Evolutionary conservation across 2,329 filamentous ascomycete genomes (phyloP), one percentile per base, ranked within the genome.

Genomic region (Xylariaceae sp.): DNA sequence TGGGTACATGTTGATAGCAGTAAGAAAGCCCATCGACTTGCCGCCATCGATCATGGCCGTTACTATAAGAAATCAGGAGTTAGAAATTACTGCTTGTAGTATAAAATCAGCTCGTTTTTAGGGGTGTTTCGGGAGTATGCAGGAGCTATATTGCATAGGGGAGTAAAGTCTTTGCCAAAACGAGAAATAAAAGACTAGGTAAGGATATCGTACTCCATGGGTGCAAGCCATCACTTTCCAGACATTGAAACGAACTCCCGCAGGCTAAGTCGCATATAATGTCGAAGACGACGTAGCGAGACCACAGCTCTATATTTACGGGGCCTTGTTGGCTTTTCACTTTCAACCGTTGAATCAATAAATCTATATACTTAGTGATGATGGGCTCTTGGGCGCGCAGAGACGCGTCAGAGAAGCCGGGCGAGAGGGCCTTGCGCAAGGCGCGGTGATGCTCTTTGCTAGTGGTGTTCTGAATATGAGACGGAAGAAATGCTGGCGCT

Each of bases 381-480:
- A 50, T 50, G 16, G 36, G 47, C 36, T 40, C 47, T 14, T 50
- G 47, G 34, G 47, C 47, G 28, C 47, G 47, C 14, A 50, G 19
- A 31, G 34, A 50, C 17, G 47, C 36, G 8, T 50, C 47, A n/a
- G 47, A 41, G 40, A 50, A 50, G 8, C 39, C 48, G 11, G 48
- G 48, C 37, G 48, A 43, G 5, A 52, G 28, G 29, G 29, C 48
- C 28, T 44, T 52, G 39, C 37, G 48, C 11, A 52, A 34, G 31
- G 31, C 48, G 16, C 48, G 48, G 11, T 52, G 48, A 34, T 44
- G 31, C 29, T 43, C 39, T 17, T 70, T 68, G 33, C 62, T 61
- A 16, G 59, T 63, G 9, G 66, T 64, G 43, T 69, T 63, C 45
- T 63, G 61, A 21, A 63, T 41, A 19, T 64, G 58, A 26, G 55